These are phyloP conservation scores for Ogataea kodamae DNA, from an alignment of 805 yeast species.

Conservation along the genomic window DNA sequence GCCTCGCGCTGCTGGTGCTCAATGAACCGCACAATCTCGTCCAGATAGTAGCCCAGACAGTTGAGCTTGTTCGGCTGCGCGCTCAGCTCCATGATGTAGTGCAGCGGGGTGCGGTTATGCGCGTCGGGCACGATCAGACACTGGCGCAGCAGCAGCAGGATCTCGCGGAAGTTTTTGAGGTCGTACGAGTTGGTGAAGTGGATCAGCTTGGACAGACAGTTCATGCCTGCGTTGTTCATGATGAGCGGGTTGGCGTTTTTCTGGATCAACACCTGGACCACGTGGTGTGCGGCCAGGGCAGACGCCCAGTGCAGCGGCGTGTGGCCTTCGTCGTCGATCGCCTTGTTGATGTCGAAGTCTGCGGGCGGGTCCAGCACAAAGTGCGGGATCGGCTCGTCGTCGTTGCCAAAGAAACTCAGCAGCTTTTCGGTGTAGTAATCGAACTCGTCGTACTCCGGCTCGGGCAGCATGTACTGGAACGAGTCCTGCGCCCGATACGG, in stretches of 20 bases:
- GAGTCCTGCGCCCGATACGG: slow-evolving; percentile 18
- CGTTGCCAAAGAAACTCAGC: slow-evolving; percentile 52
- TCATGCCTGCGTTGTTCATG: slow-evolving; percentile 57
- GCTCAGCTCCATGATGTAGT: slow-evolving; percentile 57
- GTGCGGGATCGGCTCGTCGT: slow-evolving; percentile 35
- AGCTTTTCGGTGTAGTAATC: slow-evolving; percentile 39
- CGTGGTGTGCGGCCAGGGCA: slow-evolving; percentile 64
- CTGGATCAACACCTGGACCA: slow-evolving; percentile 52
- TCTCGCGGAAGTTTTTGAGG: slow-evolving; percentile 52
- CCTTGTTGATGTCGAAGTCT: slow-evolving; percentile 60
- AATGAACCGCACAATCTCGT: slow-evolving; percentile 29
- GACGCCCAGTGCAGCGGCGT: slow-evolving; percentile 85
- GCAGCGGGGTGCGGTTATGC: slow-evolving; percentile 70
- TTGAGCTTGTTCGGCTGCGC: slow-evolving; percentile 41
- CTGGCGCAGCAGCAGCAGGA: slow-evolving; percentile 57
- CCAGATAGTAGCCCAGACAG: slow-evolving; percentile 53
- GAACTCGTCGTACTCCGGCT: slow-evolving; percentile 34
- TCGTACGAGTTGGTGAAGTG: slow-evolving; percentile 73
- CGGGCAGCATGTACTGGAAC: slow-evolving; percentile 8
- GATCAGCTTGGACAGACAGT: slow-evolving; percentile 64
- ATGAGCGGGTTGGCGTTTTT: slow-evolving; percentile 60
- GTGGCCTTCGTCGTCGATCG: slow-evolving; percentile 78
- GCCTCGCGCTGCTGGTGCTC: slow-evolving; percentile 31
- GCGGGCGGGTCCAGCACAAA: slow-evolving; percentile 54
- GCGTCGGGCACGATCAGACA: slow-evolving; percentile 71